Percentiles rank a stretch among this genome's conserved stretches.
Evolutionary conservation across 208 protist species (phyloP).

Genomic region (Trypanosomatidae sp.): DNA sequence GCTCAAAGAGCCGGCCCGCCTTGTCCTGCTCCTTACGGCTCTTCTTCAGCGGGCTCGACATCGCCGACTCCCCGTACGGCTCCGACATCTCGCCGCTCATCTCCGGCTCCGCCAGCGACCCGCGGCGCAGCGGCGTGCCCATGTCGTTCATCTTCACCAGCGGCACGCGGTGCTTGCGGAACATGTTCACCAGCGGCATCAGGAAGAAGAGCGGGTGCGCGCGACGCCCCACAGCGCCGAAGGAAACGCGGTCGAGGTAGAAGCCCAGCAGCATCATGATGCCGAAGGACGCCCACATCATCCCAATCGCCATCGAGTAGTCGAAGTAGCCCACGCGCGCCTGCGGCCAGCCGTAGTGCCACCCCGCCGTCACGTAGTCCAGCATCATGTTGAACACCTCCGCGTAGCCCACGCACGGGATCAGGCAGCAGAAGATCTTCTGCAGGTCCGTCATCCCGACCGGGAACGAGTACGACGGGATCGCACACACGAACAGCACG

Average conservation of each 20-base stretch:
- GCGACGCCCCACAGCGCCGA: slow-evolving; percentile 52
- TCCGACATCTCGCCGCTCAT: background rate
- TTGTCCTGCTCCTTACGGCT: background rate
- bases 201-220: slow-evolving; percentile 79
- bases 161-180: slow-evolving; percentile 27
- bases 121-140: slow-evolving; percentile 21
- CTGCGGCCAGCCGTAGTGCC: slow-evolving; percentile 41
- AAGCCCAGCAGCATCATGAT: slow-evolving; percentile 68
- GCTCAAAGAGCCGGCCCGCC: slow-evolving; percentile 32
- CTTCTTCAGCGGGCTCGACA: slow-evolving; percentile 19
- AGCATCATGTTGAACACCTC: slow-evolving; percentile 50
- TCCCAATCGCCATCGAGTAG: slow-evolving; percentile 48
- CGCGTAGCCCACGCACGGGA: slow-evolving; percentile 66
- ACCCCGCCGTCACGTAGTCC: slow-evolving; percentile 45
- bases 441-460: slow-evolving; percentile 36
- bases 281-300: slow-evolving; percentile 81
- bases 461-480: slow-evolving; percentile 74
- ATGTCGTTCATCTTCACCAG: slow-evolving; percentile 35
- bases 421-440: slow-evolving; percentile 45
- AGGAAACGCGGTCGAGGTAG: slow-evolving; percentile 87
- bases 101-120: slow-evolving; percentile 17
- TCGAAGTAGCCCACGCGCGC: slow-evolving; percentile 42
- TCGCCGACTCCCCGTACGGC: background rate
- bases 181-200: slow-evolving; percentile 35
- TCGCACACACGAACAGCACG: slow-evolving; percentile 62